These are phyloP conservation scores for Phialemonium atrogriseum DNA, from an alignment of 2,329 filamentous ascomycete species.

Conservation along the genomic window DNA sequence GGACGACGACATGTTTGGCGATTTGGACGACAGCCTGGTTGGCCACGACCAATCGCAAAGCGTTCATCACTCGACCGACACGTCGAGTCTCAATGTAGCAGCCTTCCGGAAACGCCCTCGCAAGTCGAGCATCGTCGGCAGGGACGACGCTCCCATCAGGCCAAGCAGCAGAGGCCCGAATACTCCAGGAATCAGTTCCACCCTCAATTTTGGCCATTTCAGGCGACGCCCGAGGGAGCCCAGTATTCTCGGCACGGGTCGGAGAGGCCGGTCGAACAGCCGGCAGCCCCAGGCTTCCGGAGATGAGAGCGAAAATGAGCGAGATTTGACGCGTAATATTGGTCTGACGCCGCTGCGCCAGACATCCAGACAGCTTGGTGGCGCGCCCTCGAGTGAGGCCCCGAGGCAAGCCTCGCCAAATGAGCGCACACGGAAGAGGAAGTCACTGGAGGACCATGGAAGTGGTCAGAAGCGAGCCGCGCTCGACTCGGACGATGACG, in stretches of 20 bases:
- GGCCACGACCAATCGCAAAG: conserved; percentile 23
- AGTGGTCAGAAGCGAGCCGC: conserved; percentile 20
- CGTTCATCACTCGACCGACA: conserved; percentile 30
- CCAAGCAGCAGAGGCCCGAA: conserved; percentile 42
- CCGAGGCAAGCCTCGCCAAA: conserved; percentile 5
- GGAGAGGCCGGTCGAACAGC: conserved; percentile 11
- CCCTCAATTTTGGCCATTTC: conserved; percentile 50
- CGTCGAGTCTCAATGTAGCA: conserved; percentile 37
- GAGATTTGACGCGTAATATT: background rate
- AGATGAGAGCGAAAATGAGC: conserved; percentile 11
- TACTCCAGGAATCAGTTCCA: conserved; percentile 39
- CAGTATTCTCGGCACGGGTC: conserved; percentile 48
- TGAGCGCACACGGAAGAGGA: conserved; percentile 43
- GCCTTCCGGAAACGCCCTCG: conserved; percentile 38
- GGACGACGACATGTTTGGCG: conserved; percentile 40
- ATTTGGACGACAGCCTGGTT: conserved; percentile 26
- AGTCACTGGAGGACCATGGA: conserved; percentile 39
- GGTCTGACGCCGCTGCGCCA: background rate
- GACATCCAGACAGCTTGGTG: background rate
- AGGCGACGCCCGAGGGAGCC: conserved; percentile 49
- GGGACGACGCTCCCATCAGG: conserved; percentile 42
- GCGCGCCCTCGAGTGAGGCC: background rate
- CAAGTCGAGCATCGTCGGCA: conserved; percentile 41
- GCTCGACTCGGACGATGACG: conserved; percentile 10
- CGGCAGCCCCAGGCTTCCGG: conserved; percentile 12